These are phyloP conservation scores for Yamadazyma dendronema DNA, from an alignment of 1,139 yeast genomes.

Conservation along the genomic window DNA sequence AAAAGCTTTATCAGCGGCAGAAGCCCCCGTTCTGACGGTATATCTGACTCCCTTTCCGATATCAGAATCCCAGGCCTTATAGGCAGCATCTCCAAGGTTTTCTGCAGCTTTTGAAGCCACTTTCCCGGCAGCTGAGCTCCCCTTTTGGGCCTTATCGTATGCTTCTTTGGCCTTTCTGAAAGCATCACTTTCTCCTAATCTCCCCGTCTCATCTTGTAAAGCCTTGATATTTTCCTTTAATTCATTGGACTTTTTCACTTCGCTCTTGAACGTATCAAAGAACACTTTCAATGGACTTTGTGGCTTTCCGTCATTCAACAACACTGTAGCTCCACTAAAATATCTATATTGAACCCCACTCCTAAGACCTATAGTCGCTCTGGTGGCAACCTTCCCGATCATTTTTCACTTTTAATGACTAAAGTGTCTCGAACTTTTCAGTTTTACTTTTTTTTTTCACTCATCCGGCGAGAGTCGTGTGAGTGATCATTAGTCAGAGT, in stretches of 20 bases:
- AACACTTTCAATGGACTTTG: conserved; percentile 91
- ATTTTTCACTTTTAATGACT: neutral
- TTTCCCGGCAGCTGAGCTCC: conserved; percentile 78
- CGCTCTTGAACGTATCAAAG: conserved; percentile 85
- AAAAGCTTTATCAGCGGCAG: conserved; percentile 77
- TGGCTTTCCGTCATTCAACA: conserved; percentile 18
- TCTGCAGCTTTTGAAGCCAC: conserved; percentile 90
- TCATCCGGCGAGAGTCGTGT: neutral
- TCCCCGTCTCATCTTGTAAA: conserved; percentile 93
- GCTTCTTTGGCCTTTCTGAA: conserved; percentile 94
- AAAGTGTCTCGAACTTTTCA: neutral
- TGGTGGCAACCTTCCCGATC: neutral
- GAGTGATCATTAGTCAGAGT: no score
- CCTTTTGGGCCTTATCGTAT: conserved; percentile 78
- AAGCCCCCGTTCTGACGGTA: conserved; percentile 78
- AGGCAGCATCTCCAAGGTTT: conserved; percentile 86
- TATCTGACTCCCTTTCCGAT: conserved; percentile 85
- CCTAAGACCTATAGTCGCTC: neutral
- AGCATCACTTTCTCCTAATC: conserved; percentile 91
- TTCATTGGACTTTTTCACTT: conserved; percentile 88
- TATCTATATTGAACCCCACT: neutral
- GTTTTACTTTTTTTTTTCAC: neutral
- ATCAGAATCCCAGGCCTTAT: conserved; percentile 95
- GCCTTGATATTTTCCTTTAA: conserved; percentile 92
- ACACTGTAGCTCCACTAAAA: conserved; percentile 1